Conservation (phyloP, 306 rosid species). For the Abrus precatorius region DNA sequence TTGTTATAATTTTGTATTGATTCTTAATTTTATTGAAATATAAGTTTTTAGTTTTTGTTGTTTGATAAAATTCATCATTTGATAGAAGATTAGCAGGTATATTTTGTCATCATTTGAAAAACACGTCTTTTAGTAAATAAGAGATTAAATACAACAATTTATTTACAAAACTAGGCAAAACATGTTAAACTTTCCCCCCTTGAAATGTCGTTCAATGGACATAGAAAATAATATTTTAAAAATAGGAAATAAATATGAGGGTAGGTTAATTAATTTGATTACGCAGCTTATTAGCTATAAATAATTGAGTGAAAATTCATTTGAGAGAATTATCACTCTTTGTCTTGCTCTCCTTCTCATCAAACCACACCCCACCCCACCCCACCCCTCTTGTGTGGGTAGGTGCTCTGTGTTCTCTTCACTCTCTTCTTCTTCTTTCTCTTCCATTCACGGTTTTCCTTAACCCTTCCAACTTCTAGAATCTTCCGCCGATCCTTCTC, state of each 20-base stretch:
- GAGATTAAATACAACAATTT: too few species aligned
- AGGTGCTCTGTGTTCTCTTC: slow-evolving; percentile 16
- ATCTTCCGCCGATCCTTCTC: slow-evolving; percentile 64
- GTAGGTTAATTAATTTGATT: background rate
- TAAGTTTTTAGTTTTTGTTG: too few species aligned
- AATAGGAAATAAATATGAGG: background rate
- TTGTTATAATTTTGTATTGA: too few species aligned
- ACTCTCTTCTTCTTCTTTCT: background rate
- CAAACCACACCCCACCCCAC: background rate
- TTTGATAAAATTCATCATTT: too few species aligned
- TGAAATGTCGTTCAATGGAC: too few species aligned
- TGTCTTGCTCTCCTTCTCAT: background rate
- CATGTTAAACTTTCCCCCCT: too few species aligned
- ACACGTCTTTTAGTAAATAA: too few species aligned
- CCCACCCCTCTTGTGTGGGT: slow-evolving; percentile 45
- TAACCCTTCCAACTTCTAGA: slow-evolving; percentile 34
- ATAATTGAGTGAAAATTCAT: background rate
- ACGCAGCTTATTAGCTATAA: slow-evolving; percentile 13
- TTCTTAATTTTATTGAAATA: too few species aligned
- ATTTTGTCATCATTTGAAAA: too few species aligned
- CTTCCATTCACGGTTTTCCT: background rate
- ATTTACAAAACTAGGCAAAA: too few species aligned
- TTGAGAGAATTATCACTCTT: background rate
- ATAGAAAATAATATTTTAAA: background rate
- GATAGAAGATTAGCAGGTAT: too few species aligned